These are phyloP conservation scores for Pyrenochaeta sp. DNA, from an alignment of 2,329 filamentous ascomycete species.

Conservation along the genomic window DNA sequence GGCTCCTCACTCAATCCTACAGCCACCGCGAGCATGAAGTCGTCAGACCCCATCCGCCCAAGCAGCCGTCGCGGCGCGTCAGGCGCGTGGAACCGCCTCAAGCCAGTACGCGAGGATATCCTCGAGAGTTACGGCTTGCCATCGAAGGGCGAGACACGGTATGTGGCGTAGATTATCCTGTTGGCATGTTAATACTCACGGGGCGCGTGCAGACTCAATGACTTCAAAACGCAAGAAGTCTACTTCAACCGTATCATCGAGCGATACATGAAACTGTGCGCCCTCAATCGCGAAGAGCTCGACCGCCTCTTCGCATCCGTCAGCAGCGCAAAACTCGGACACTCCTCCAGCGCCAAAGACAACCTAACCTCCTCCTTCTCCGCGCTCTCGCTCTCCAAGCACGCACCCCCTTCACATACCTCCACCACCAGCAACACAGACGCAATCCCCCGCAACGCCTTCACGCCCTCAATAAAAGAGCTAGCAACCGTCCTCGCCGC, in stretches of 20 bases:
- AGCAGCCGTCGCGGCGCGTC: conserved; percentile 50
- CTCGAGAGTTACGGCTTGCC: conserved; percentile 84
- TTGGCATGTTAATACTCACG: neutral
- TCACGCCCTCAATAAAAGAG: conserved; percentile 57
- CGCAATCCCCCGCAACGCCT: conserved; percentile 33
- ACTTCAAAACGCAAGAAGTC: conserved; percentile 79
- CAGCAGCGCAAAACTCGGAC: conserved; percentile 30
- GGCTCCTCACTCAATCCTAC: neutral
- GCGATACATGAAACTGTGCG: conserved; percentile 89
- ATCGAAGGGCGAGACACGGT: conserved; percentile 91
- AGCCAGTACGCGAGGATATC: conserved; percentile 76
- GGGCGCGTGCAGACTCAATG: conserved; percentile 53
- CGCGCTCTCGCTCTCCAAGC: conserved; percentile 27
- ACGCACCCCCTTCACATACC: conserved; percentile 19
- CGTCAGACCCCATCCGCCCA: conserved; percentile 42
- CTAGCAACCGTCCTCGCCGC: conserved; percentile 80
- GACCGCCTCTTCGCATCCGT: conserved; percentile 78
- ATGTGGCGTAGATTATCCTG: conserved; percentile 19
- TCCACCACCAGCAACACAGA: conserved; percentile 13
- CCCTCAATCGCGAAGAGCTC: conserved; percentile 75
- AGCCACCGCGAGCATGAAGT: conserved; percentile 31
- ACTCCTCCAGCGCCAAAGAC: conserved; percentile 10
- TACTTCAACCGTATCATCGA: conserved; percentile 90
- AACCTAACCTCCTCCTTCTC: conserved; percentile 23
- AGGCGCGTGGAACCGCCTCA: conserved; percentile 61